phyloP scores from a whole-genome alignment of 805 yeast genomes.

The Kockiozyma suomiensis region DNA sequence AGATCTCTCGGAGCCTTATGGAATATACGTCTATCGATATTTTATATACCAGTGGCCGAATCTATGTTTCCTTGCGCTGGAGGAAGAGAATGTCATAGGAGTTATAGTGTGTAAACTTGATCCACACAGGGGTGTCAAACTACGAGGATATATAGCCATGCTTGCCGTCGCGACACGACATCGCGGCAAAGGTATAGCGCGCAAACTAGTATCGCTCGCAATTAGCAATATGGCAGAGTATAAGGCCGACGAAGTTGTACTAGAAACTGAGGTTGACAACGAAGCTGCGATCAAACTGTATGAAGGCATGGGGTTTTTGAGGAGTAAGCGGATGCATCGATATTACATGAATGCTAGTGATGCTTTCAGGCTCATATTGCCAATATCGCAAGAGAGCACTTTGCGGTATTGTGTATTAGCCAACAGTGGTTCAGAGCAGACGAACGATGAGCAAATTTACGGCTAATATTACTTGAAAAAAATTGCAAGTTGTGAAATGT shows the following conservation, averaged over 20 bases:
- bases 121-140: constrained; percentile 68
- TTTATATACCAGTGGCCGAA: constrained; percentile 91
- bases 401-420: constrained; percentile 47
- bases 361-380: constrained; percentile 84
- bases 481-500: not conserved
- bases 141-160: constrained; percentile 96
- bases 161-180: constrained; percentile 73
- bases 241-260: constrained; percentile 75
- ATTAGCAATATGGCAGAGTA: constrained; percentile 64
- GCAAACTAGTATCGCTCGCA: constrained; percentile 61
- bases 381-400: constrained; percentile 64
- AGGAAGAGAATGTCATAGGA: constrained; percentile 48
- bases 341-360: constrained; percentile 92
- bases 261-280: constrained; percentile 90
- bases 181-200: constrained; percentile 84
- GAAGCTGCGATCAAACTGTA: constrained; percentile 67
- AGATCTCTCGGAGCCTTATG: constrained; percentile 91
- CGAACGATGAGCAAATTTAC: not conserved
- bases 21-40: constrained; percentile 87
- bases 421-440: not conserved
- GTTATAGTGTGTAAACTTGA: constrained; percentile 82
- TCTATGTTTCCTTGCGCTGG: constrained; percentile 60
- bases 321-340: constrained; percentile 74
- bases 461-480: not conserved
- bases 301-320: constrained; percentile 73